phyloP scores from a whole-genome alignment of 192 early-diverging fungal species.

The Podila horticola region DNA sequence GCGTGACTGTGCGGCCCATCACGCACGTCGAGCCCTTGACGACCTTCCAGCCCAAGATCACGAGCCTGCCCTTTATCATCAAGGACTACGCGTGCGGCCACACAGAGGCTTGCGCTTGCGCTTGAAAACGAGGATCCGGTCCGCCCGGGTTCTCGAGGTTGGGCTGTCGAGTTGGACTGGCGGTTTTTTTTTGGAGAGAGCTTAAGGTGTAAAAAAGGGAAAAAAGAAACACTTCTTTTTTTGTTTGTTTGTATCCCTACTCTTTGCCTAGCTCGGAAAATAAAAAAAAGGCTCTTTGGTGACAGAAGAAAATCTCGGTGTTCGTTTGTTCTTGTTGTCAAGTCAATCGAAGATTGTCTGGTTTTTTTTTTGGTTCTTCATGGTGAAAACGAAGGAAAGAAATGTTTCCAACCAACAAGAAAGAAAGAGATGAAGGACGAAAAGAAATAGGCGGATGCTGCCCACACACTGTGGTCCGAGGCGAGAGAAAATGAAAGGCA shows the following conservation, averaged over 20 bases:
- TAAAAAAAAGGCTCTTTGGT: no score
- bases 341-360: no score
- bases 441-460: no score
- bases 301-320: no score
- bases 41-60: conserved; percentile 34
- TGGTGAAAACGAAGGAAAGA: no score
- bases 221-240: background rate
- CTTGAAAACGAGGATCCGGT: background rate
- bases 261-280: background rate
- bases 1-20: conserved; percentile 27
- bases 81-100: conserved; percentile 10
- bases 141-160: no score
- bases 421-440: no score
- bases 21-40: conserved; percentile 38
- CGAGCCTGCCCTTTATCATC: conserved; percentile 32
- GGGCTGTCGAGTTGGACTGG: background rate
- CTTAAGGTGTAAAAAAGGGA: background rate
- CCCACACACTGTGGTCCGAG: no score
- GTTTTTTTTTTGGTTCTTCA: no score
- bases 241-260: background rate
- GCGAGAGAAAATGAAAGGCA: no score
- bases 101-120: background rate
- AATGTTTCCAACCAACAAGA: no score
- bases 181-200: background rate
- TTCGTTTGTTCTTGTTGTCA: no score